Conservation (phyloP, 2,329 filamentous ascomycete species). For the Juglanconis juglandina region DNA sequence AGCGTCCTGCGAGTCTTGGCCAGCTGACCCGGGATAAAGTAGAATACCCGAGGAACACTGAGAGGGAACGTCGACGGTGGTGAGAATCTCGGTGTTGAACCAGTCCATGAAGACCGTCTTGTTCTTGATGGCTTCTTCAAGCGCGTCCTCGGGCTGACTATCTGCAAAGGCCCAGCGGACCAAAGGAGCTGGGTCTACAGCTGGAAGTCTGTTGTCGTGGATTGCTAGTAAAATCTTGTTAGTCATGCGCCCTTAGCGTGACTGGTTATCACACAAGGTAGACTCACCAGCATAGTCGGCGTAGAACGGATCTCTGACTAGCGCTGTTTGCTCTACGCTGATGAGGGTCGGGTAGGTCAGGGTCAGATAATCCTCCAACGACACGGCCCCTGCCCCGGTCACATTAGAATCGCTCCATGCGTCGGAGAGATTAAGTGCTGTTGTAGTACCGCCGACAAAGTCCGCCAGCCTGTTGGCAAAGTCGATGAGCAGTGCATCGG, state of each 20-base stretch:
- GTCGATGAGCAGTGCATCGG: constrained; percentile 23
- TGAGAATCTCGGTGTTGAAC: constrained; percentile 44
- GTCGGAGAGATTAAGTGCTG: constrained; percentile 21
- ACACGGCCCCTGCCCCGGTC: constrained; percentile 12
- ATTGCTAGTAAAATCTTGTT: constrained; percentile 17
- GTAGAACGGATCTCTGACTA: constrained; percentile 38
- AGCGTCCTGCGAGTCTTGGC: constrained; percentile 25
- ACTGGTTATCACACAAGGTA: background rate
- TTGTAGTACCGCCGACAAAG: constrained; percentile 24
- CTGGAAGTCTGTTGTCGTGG: constrained; percentile 33
- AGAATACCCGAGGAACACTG: constrained; percentile 47
- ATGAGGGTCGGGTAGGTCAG: constrained; percentile 35
- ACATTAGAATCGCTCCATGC: constrained; percentile 23
- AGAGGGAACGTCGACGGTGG: constrained; percentile 32
- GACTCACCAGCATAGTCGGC: constrained; percentile 33
- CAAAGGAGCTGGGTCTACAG: constrained; percentile 34
- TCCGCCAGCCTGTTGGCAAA: constrained; percentile 27
- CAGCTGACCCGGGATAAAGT: constrained; percentile 39
- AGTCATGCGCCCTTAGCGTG: background rate
- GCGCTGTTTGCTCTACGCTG: constrained; percentile 33
- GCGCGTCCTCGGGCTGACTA: constrained; percentile 21
- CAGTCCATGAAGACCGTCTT: constrained; percentile 47
- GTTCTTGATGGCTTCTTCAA: constrained; percentile 42
- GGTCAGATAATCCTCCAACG: constrained; percentile 27
- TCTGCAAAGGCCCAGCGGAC: constrained; percentile 35